Conservation (phyloP, 2,329 filamentous ascomycete genomes). For the Calonectria hongkongensis region DNA sequence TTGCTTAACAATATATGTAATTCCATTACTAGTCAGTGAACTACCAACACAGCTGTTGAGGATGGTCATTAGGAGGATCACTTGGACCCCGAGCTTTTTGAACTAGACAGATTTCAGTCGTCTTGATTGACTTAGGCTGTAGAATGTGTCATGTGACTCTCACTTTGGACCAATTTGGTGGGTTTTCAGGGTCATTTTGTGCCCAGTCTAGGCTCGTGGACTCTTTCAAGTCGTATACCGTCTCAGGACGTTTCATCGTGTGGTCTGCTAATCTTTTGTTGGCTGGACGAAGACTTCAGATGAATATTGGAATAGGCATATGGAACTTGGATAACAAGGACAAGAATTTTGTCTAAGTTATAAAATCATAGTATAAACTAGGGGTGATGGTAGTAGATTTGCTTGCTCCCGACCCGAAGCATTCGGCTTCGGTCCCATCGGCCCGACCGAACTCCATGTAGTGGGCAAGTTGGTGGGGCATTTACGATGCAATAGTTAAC, state of each 20-base stretch:
- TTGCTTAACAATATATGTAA: neutral
- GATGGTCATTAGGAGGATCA: neutral
- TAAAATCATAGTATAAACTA: too few relatives aligned
- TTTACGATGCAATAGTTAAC: too few relatives aligned
- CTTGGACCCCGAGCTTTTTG: neutral
- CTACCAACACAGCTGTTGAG: slow-evolving; percentile 2
- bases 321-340: too few relatives aligned
- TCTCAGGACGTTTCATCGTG: neutral
- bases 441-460: neutral
- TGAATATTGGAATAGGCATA: too few relatives aligned
- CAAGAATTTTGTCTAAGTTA: too few relatives aligned
- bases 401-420: too few relatives aligned
- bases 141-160: neutral
- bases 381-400: too few relatives aligned
- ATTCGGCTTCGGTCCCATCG: neutral
- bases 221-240: neutral
- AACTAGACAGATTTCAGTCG: neutral
- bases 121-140: neutral
- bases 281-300: neutral
- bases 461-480: too few relatives aligned
- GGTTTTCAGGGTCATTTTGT: neutral
- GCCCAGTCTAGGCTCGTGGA: neutral
- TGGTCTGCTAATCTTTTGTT: too few relatives aligned
- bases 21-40: neutral
- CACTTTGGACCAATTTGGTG: slow-evolving; percentile 8